Evolutionary conservation across 75 land plant species (phyloP).

Genomic region (Gnetum montanum): DNA sequence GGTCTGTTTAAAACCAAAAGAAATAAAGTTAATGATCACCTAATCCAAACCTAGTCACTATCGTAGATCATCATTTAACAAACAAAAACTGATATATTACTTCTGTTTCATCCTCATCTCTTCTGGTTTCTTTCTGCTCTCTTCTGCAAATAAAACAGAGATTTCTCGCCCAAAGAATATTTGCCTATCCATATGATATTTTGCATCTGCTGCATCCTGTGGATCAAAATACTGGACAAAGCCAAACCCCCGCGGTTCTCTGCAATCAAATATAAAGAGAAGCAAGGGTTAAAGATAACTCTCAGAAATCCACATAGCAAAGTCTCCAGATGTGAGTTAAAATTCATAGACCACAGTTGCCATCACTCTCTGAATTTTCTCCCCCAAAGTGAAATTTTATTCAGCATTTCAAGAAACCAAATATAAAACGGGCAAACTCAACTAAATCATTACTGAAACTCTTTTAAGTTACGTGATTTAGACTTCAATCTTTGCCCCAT

Average conservation of each 20-base stretch:
- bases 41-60: neutral
- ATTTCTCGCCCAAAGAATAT: constrained; percentile 27
- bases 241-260: constrained; percentile 48
- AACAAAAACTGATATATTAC: neutral
- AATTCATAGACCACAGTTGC: neutral
- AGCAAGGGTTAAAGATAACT: neutral
- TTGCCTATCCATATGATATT: constrained; percentile 32
- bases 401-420: neutral
- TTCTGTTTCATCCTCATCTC: constrained; percentile 33
- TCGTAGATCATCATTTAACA: neutral
- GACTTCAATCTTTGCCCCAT: constrained; percentile 18
- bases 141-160: constrained; percentile 39
- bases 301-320: constrained; percentile 1
- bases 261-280: constrained; percentile 8
- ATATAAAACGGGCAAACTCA: constrained; percentile 1
- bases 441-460: constrained; percentile 5
- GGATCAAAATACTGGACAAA: constrained; percentile 36
- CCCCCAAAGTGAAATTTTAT: neutral
- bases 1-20: neutral
- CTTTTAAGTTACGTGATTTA: neutral
- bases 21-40: neutral
- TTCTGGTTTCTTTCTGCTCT: constrained; percentile 35
- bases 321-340: neutral
- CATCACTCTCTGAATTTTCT: no score
- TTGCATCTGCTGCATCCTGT: constrained; percentile 32